These are phyloP conservation scores for Trametes sanguinea DNA, from an alignment of 768 basidiomycete species.

Conservation along the genomic window DNA sequence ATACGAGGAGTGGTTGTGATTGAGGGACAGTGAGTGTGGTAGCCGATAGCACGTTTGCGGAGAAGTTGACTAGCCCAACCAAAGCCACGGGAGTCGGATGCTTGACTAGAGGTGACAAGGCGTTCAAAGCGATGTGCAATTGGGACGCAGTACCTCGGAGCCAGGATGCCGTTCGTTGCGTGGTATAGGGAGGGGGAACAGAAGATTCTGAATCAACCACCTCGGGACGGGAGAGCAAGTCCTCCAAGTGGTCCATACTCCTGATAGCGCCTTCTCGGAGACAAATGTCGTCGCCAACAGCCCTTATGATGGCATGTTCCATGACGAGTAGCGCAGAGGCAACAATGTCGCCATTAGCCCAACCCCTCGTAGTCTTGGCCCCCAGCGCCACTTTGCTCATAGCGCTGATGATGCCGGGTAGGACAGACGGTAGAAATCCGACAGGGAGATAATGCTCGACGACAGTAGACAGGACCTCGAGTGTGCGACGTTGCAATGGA, in stretches of 20 bases:
- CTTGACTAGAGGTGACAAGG: constrained; percentile 66
- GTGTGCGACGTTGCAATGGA: constrained; percentile 63
- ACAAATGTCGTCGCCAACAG: constrained; percentile 72
- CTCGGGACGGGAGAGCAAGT: constrained; percentile 46
- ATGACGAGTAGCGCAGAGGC: constrained; percentile 59
- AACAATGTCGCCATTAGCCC: constrained; percentile 73
- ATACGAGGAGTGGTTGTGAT: constrained; percentile 65
- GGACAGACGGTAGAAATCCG: constrained; percentile 63
- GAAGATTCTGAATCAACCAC: neutral
- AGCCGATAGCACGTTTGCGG: constrained; percentile 50
- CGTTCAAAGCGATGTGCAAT: constrained; percentile 78
- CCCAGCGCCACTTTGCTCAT: constrained; percentile 74
- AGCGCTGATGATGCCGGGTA: constrained; percentile 82
- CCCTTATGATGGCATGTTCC: constrained; percentile 51
- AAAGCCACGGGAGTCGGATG: constrained; percentile 75
- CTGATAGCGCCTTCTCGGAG: constrained; percentile 58
- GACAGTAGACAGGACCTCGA: constrained; percentile 58
- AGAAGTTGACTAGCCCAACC: constrained; percentile 55
- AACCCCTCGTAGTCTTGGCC: constrained; percentile 53
- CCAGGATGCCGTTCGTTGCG: constrained; percentile 74
- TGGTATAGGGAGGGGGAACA: constrained; percentile 40
- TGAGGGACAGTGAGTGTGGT: constrained; percentile 68
- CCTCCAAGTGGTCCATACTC: constrained; percentile 60
- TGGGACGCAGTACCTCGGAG: constrained; percentile 80
- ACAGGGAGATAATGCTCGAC: constrained; percentile 49